These are phyloP conservation scores for Achaetomiella virescens DNA, from an alignment of 495 filamentous ascomycete genomes.

Conservation along the genomic window DNA sequence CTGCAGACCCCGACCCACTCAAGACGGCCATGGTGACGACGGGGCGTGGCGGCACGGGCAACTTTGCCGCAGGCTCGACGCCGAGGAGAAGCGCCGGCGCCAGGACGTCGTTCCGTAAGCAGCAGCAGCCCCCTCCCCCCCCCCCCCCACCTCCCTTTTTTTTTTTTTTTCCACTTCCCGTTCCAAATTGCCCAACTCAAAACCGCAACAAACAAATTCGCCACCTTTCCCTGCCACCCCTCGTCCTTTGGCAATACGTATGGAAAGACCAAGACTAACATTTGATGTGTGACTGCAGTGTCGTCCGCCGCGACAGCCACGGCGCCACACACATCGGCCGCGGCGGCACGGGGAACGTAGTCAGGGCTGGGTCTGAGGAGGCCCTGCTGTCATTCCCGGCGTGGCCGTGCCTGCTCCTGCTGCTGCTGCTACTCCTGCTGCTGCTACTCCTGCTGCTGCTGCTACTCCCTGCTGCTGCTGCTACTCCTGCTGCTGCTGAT, in stretches of 20 bases:
- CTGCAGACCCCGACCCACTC: slow-evolving; percentile 75
- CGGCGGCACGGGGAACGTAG: slow-evolving; percentile 54
- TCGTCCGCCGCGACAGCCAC: slow-evolving; percentile 34
- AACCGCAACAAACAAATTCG: neutral
- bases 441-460: neutral
- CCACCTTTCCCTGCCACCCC: no score
- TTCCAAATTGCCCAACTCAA: neutral
- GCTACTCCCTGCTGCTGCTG: no score
- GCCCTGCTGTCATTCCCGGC: slow-evolving; percentile 12
- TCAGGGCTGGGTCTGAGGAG: slow-evolving; percentile 33
- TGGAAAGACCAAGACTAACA: slow-evolving; percentile 11
- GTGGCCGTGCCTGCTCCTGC: neutral
- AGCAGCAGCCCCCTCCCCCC: neutral
- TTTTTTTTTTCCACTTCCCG: slow-evolving; percentile 11
- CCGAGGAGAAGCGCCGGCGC: slow-evolving; percentile 61
- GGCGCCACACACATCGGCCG: slow-evolving; percentile 44
- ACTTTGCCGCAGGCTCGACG: slow-evolving; percentile 66
- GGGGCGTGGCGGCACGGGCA: slow-evolving; percentile 57
- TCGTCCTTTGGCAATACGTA: no score
- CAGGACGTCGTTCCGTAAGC: slow-evolving; percentile 70
- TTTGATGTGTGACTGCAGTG: slow-evolving; percentile 18
- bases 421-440: slow-evolving; percentile 10
- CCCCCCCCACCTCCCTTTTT: no score
- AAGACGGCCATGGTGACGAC: slow-evolving; percentile 80
- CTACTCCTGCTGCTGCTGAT: no score